Base-by-base conservation (phyloP, 345 rosid species). In the Luvunga scandens region DNA sequence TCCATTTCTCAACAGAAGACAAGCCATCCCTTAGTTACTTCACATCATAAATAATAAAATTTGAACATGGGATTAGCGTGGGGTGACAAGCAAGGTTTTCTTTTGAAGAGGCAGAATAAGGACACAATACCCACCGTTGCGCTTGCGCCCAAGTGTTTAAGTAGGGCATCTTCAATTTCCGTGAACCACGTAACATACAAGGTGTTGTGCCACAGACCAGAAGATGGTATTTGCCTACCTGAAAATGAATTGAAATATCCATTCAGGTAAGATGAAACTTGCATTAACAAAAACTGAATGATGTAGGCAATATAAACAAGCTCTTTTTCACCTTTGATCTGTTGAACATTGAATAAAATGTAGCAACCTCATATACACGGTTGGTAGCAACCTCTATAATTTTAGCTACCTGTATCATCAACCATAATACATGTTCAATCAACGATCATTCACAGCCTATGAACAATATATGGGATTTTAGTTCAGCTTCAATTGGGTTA, bases 141-240 rank as follows among this genome's bases (percentile, higher is more conserved):
- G 99, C 86, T 94, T 89, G 93, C 98, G 78, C 98, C 98, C 90
- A 97, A 89, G 84, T 94, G 99, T 76, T 93, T 90, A 80, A 94
- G 81, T 72, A 97, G 84, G 77, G 96, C 90, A 68, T 86, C 91
- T 88, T 97, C 99, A 45, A 94, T 93, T 53, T 90, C 98, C 95
- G 86, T 72, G 98, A 94, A 68, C 99, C 98, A 77, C 92, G 91
- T 71, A 97, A 85, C 99, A 94, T 97, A 84, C 98, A 97, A 80
- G 99, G 99, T 78, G 99, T 91, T 61, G 99, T 97, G 82, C 99
- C 98, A 81, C 99, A 97, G 83, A 97, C 99, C 87, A 97, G 83
- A 21, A 97, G 87, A 83, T 97, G 99, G 86, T 97, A 94, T 86
- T 90, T 91, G 77, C 99, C 97, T 6, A 97, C 98, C 99, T 97